phyloP scores from a whole-genome alignment of 305 asterid genomes.

The Solanum hybrid region DNA sequence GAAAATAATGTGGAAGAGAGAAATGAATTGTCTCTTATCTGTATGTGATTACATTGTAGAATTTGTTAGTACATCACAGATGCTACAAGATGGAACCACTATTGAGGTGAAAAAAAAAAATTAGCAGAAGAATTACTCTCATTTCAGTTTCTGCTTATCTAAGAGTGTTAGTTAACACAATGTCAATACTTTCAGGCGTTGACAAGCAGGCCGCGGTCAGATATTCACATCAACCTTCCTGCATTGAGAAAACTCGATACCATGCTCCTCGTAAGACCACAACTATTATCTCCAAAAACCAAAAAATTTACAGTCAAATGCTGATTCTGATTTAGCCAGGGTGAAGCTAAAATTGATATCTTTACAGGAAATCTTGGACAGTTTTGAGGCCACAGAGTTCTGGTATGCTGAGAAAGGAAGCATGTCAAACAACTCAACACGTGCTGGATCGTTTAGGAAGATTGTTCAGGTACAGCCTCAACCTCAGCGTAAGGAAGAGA shows the following conservation, averaged over 20 bases:
- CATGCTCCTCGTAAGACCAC: conserved; percentile 25
- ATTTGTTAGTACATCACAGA: conserved; percentile 48
- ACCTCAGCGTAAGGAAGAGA: conserved; percentile 51
- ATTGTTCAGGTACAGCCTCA: conserved; percentile 38
- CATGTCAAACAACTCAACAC: conserved; percentile 45
- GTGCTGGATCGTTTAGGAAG: conserved; percentile 63
- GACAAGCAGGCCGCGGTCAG: conserved; percentile 80
- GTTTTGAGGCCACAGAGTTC: conserved; percentile 27
- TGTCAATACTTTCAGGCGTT: conserved; percentile 40
- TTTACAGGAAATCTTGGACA: conserved; percentile 28
- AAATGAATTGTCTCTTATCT: conserved; percentile 67
- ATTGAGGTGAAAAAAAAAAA: conserved; percentile 39
- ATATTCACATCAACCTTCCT: conserved; percentile 69
- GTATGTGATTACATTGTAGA: conserved; percentile 76
- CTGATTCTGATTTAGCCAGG: background rate
- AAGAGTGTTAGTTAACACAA: background rate
- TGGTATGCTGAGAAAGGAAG: conserved; percentile 49
- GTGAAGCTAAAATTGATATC: background rate
- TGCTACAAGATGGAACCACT: conserved; percentile 42
- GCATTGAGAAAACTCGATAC: conserved; percentile 46
- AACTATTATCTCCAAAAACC: background rate
- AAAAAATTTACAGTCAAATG: background rate
- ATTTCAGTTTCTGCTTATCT: background rate
- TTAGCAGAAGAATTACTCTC: background rate
- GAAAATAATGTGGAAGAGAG: conserved; percentile 81